Evolutionary conservation across 805 yeast genomes (phyloP), one percentile per base, ranked within the genome.

Genomic region (Lipomyces lipofer): DNA sequence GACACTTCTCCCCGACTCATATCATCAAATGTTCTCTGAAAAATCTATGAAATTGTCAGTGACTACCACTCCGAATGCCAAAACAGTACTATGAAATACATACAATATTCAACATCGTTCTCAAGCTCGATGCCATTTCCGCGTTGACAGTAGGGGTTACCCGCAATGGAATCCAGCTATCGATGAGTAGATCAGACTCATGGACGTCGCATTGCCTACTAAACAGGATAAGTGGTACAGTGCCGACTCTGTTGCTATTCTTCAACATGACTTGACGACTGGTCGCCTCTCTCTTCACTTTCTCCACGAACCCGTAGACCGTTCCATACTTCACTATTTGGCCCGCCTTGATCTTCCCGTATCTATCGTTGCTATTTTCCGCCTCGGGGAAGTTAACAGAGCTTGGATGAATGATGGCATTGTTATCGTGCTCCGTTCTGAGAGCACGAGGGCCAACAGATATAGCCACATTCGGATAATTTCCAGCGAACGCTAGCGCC

Each of bases 401-500:
- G 7, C 44, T 10, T 6, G 54, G 52, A 29, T 51, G 57, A 12
- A 58, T 38, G 27, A 57, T 43, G 15, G 60, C 61, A 6, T 22
- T 25, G 19, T 38, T 27, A 13, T 58, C 62, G 38, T 28, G 28
- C 36, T 44, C 43, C 9, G 62, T 58, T 2, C 51, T 51, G 40
- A 58, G 33, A 19, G 17, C 12, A 21, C 61, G 36, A 3, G 29
- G 19, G 4, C 42, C 10, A 10, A 21, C 29, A 12, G 29, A 33
- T 22, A 58, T 38, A 3, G 58, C 61, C 13, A 51, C 29, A 25
- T 58, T 58, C 15, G 62, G 62, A 32, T 58, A 58, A 30, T 25
- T 17, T 24, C 57, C 62, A 21, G 44, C 43, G 25, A 48, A 52
- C 22, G 22, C 29, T 8, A 58, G 47, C 13, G 53, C 39, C 39